Evolutionary conservation across 805 yeast species (phyloP).

Genomic region (Suhomyces sp.): DNA sequence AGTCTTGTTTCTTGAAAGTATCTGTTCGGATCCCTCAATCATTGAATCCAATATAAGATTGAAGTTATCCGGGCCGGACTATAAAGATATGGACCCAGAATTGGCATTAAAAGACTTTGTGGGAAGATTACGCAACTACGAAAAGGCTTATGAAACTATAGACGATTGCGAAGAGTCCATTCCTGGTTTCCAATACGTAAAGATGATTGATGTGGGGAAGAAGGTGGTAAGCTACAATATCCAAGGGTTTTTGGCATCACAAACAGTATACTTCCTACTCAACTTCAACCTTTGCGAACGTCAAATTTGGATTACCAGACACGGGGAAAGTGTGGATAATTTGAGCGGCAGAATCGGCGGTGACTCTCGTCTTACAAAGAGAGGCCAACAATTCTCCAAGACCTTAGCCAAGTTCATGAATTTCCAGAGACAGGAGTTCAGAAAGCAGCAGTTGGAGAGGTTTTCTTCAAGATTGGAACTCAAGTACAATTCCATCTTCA

Average conservation of each 20-base stretch:
- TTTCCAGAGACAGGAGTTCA: slow-evolving; percentile 65
- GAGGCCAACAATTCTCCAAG: slow-evolving; percentile 73
- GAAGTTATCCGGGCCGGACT: slow-evolving; percentile 92
- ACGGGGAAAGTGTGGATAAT: slow-evolving; percentile 89
- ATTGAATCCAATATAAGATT: slow-evolving; percentile 81
- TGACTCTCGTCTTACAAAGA: slow-evolving; percentile 72
- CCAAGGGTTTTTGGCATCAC: slow-evolving; percentile 84
- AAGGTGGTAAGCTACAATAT: slow-evolving; percentile 91
- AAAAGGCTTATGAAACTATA: slow-evolving; percentile 85
- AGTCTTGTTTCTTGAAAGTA: slow-evolving; percentile 80
- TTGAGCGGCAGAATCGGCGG: slow-evolving; percentile 89
- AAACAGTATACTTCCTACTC: slow-evolving; percentile 83
- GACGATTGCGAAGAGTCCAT: slow-evolving; percentile 75
- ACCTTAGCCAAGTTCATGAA: slow-evolving; percentile 75
- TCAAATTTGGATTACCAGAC: slow-evolving; percentile 93
- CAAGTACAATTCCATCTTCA: slow-evolving; percentile 33
- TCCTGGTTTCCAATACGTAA: slow-evolving; percentile 72
- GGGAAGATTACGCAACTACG: slow-evolving; percentile 77
- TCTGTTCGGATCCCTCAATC: slow-evolving; percentile 75
- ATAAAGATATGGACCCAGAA: slow-evolving; percentile 77
- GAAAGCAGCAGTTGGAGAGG: slow-evolving; percentile 55
- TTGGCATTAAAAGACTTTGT: slow-evolving; percentile 78
- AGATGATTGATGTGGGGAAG: slow-evolving; percentile 94
- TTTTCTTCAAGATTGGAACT: slow-evolving; percentile 46
- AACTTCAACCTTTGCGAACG: slow-evolving; percentile 82